Conservation (phyloP, 2,329 filamentous ascomycete species). For the Falciphora oryzae region DNA sequence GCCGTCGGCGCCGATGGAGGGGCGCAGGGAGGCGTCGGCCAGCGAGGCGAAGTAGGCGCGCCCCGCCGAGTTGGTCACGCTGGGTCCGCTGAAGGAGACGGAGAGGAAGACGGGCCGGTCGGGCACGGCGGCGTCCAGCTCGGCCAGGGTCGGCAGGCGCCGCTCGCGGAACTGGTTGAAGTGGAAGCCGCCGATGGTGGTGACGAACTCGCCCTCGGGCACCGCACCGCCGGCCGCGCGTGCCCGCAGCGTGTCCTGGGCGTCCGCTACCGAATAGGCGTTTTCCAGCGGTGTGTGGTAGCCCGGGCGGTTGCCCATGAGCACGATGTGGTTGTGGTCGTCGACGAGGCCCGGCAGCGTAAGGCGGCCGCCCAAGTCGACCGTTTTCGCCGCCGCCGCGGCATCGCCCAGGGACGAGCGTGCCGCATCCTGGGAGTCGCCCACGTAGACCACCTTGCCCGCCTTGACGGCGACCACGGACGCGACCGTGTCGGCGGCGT, state of each 20-base stretch:
- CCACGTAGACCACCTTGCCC: conserved; percentile 21
- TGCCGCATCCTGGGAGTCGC: conserved; percentile 18
- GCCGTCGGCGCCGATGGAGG: conserved; percentile 16
- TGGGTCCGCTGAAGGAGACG: conserved; percentile 19
- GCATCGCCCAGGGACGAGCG: conserved; percentile 2
- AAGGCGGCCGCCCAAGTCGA: conserved; percentile 20
- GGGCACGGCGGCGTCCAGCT: conserved; percentile 21
- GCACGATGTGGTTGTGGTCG: conserved; percentile 24
- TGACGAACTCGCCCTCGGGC: conserved; percentile 19
- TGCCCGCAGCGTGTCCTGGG: conserved; percentile 16
- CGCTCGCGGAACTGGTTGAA: conserved; percentile 22
- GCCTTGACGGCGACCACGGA: conserved; percentile 20
- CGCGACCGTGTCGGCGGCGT: conserved; percentile 11
- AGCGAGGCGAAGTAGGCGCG: conserved; percentile 17
- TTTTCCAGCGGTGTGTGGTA: conserved; percentile 24
- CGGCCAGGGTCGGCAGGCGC: conserved; percentile 21
- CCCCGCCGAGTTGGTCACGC: conserved; percentile 21
- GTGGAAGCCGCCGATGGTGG: conserved; percentile 24
- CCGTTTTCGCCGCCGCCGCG: conserved; percentile 6
- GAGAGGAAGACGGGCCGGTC: conserved; percentile 21
- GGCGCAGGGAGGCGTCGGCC: conserved; percentile 11
- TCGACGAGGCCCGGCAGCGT: conserved; percentile 23
- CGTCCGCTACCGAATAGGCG: conserved; percentile 21
- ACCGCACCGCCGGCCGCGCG: conserved; percentile 13
- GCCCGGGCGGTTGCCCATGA: conserved; percentile 23